phyloP scores from a whole-genome alignment of 345 rosid genomes.

The Alliaria petiolata region DNA sequence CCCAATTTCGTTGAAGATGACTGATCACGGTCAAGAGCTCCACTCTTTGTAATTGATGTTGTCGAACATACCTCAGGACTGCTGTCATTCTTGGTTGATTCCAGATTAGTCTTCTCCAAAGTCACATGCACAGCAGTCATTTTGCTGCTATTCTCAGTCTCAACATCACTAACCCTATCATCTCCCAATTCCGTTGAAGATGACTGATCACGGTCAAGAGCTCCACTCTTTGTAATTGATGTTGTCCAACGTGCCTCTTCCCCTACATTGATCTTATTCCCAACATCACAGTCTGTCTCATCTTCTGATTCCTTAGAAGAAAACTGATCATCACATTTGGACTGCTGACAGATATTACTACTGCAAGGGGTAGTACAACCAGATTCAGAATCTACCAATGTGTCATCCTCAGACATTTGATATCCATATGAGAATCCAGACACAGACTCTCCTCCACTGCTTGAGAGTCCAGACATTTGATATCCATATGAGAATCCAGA shows the following conservation, averaged over 20 bases:
- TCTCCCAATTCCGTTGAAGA: constrained; percentile 11
- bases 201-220: constrained; percentile 1
- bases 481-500: no score
- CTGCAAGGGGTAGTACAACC: constrained; percentile 19
- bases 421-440: constrained; percentile 29
- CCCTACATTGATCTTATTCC: background rate
- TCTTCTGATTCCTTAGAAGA: no score
- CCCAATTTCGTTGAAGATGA: constrained; percentile 4
- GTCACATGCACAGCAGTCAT: background rate
- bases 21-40: background rate
- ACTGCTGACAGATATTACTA: no score
- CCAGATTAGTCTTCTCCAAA: constrained; percentile 24
- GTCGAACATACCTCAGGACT: constrained; percentile 18
- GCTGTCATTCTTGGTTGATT: constrained; percentile 19
- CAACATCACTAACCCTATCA: constrained; percentile 26
- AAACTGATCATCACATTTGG: no score
- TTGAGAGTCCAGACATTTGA: no score
- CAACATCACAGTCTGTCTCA: no score
- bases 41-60: constrained; percentile 26
- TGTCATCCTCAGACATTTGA: constrained; percentile 21
- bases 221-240: constrained; percentile 26
- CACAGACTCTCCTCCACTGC: constrained; percentile 19
- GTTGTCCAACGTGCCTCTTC: constrained; percentile 12
- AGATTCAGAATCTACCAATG: constrained; percentile 16
- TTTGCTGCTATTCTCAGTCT: constrained; percentile 17